Evolutionary conservation across 2,329 filamentous ascomycete genomes (phyloP).

Genomic region (Arthrobotrys conoides): DNA sequence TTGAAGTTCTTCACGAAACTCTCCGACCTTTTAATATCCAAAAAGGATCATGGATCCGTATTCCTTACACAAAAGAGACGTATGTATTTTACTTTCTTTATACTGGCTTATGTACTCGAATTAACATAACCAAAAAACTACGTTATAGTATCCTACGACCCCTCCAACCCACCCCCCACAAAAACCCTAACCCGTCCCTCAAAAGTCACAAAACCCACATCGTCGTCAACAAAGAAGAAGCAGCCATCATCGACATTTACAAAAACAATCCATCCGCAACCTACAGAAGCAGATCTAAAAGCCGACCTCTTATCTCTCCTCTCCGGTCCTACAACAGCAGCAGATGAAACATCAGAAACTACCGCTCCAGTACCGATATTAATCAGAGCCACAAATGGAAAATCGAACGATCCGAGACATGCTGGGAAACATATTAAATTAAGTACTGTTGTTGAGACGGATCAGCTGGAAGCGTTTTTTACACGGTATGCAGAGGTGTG

Average conservation of each 20-base stretch:
- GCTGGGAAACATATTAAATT: constrained; percentile 79
- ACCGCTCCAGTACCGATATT: constrained; percentile 73
- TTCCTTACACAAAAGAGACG: constrained; percentile 83
- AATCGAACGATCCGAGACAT: constrained; percentile 69
- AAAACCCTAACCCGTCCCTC: constrained; percentile 63
- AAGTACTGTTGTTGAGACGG: constrained; percentile 83
- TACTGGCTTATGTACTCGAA: too few species aligned
- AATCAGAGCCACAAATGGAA: constrained; percentile 87
- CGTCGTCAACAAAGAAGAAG: constrained; percentile 66
- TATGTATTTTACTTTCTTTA: constrained; percentile 67
- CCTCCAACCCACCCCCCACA: constrained; percentile 57
- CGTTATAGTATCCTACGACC: constrained; percentile 40
- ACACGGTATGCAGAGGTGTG: constrained; percentile 88
- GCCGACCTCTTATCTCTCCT: constrained; percentile 72
- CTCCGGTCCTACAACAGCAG: constrained; percentile 22
- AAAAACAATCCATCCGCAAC: constrained; percentile 65
- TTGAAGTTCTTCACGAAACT: constrained; percentile 80
- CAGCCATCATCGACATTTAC: constrained; percentile 37
- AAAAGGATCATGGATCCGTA: constrained; percentile 80
- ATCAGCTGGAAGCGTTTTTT: constrained; percentile 85
- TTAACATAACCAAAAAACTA: constrained; percentile 65
- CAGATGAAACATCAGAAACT: constrained; percentile 5
- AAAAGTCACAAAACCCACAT: constrained; percentile 63
- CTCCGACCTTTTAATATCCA: constrained; percentile 76
- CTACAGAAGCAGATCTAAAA: constrained; percentile 71